Evolutionary conservation across 2,329 filamentous ascomycete species (phyloP).

Genomic region (Atkinsonella hypoxylon): DNA sequence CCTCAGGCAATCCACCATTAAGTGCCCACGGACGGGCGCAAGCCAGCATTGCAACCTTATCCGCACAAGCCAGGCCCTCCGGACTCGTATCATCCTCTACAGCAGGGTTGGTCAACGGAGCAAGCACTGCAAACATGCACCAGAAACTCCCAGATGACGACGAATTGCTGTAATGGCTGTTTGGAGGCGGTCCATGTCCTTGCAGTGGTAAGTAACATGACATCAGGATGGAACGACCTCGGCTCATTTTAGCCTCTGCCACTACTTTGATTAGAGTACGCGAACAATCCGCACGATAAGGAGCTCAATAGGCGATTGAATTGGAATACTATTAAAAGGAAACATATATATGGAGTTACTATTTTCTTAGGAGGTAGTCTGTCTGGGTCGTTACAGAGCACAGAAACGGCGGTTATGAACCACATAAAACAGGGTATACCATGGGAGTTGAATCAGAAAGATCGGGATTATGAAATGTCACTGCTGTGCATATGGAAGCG

Average conservation of each 20-base stretch:
- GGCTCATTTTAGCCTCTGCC: too few relatives aligned
- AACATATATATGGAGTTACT: constrained; percentile 1
- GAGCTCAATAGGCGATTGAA: not conserved
- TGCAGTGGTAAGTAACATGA: not conserved
- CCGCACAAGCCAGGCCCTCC: constrained; percentile 11
- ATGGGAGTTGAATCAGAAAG: constrained; percentile 2
- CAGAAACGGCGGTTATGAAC: constrained; percentile 5
- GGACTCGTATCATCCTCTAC: constrained; percentile 7
- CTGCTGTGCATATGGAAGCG: not conserved
- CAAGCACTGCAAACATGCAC: constrained; percentile 26
- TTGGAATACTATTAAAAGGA: not conserved
- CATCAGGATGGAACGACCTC: too few relatives aligned
- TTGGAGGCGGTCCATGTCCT: not conserved
- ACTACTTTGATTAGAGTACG: not conserved
- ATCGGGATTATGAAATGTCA: not conserved
- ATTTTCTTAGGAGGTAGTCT: not conserved
- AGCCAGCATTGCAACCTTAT: constrained; percentile 20
- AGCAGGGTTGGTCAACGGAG: constrained; percentile 8
- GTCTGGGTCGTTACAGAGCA: not conserved
- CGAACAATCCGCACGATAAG: not conserved
- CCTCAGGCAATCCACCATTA: constrained; percentile 10
- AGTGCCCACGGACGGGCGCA: constrained; percentile 12
- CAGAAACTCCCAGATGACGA: constrained; percentile 9
- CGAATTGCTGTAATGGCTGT: not conserved
- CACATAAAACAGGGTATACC: constrained; percentile 8